These are phyloP conservation scores for Brassica rapa DNA, from an alignment of 345 rosid genomes.

Conservation along the genomic window DNA sequence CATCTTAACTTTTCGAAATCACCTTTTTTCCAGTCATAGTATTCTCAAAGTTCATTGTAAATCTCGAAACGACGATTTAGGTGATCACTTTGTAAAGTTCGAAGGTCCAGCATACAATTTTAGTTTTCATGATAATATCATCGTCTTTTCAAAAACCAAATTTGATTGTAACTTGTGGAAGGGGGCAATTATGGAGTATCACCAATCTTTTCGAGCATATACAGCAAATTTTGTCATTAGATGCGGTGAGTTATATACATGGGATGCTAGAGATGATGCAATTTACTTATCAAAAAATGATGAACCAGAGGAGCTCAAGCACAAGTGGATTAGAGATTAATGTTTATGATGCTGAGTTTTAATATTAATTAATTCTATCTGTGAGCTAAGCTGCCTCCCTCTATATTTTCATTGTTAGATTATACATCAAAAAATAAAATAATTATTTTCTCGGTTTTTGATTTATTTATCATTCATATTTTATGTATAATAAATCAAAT, in stretches of 20 bases:
- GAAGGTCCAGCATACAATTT: background rate
- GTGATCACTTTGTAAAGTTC: background rate
- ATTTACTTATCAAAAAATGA: background rate
- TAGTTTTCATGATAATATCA: background rate
- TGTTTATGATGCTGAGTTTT: background rate
- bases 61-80: background rate
- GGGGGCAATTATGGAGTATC: background rate
- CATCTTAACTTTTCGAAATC: background rate
- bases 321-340: background rate
- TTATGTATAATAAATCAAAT: no score
- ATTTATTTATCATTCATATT: background rate
- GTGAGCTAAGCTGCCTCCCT: background rate
- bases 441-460: background rate
- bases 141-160: background rate
- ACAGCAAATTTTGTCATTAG: background rate
- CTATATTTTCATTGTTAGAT: background rate
- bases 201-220: background rate
- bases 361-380: background rate
- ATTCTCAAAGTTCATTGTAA: background rate
- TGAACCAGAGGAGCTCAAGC: background rate
- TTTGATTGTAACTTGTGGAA: background rate
- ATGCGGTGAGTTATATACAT: background rate
- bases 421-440: no score
- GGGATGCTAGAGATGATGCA: conserved; percentile 4
- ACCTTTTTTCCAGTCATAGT: background rate